phyloP scores from a whole-genome alignment of 2,329 filamentous ascomycete species.

The Alternaria novae-zelandiae region DNA sequence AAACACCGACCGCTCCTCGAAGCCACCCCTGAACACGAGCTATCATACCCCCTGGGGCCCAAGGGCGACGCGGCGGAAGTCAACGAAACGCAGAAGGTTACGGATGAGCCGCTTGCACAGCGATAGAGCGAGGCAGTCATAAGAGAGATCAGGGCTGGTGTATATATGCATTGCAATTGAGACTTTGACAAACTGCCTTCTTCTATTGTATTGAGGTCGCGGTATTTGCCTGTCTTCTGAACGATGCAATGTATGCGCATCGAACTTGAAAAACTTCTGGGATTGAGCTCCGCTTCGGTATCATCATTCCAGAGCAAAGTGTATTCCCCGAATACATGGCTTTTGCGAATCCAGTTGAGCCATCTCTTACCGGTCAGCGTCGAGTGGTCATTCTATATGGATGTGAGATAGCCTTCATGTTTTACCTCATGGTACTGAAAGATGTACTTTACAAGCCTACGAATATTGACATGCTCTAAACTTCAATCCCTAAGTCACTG shows the following conservation, averaged over 20 bases:
- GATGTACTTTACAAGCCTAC: background rate
- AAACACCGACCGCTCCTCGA: slow-evolving; percentile 85
- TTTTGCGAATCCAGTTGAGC: background rate
- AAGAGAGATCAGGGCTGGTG: slow-evolving; percentile 10
- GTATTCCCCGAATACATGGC: background rate
- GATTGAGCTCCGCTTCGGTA: background rate
- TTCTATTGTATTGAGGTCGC: background rate
- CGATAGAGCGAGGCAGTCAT: slow-evolving; percentile 50
- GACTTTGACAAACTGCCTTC: background rate
- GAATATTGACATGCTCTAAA: background rate
- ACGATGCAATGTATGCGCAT: too few relatives aligned
- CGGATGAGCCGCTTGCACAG: slow-evolving; percentile 65
- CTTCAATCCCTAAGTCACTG: fast-evolving
- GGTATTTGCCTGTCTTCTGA: too few relatives aligned
- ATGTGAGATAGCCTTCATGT: background rate
- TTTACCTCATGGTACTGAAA: background rate
- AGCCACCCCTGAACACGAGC: slow-evolving; percentile 76
- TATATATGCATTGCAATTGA: slow-evolving; percentile 35
- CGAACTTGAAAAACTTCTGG: too few relatives aligned
- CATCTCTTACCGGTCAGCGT: background rate
- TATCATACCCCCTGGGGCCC: slow-evolving; percentile 80
- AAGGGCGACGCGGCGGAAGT: slow-evolving; percentile 65
- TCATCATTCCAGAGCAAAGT: background rate
- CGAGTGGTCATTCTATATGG: background rate
- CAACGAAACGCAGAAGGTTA: slow-evolving; percentile 63